Conservation (phyloP, 2,329 filamentous ascomycete genomes). For the Talaromyces sp. region DNA sequence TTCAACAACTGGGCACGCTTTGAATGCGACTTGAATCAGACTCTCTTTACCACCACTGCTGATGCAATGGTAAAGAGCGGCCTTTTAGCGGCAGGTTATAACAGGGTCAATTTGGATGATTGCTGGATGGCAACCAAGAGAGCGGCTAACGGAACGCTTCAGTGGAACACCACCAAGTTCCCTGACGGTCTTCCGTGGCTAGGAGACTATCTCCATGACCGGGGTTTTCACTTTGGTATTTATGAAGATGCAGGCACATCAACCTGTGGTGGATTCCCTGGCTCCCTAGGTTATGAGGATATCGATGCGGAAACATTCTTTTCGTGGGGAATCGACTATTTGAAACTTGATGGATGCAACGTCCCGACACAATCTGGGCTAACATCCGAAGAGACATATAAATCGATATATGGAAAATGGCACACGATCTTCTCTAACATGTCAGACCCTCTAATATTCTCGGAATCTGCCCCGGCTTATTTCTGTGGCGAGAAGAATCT, state of each 20-base stretch:
- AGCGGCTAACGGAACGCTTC: conserved; percentile 32
- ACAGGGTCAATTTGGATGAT: conserved; percentile 44
- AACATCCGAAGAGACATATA: conserved; percentile 19
- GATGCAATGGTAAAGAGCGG: conserved; percentile 41
- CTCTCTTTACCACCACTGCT: conserved; percentile 44
- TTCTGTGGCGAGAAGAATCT: conserved; percentile 33
- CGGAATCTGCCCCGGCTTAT: conserved; percentile 44
- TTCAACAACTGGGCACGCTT: conserved; percentile 51
- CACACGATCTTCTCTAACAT: conserved; percentile 33
- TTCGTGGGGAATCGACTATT: conserved; percentile 39
- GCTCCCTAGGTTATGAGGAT: conserved; percentile 37
- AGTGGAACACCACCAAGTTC: conserved; percentile 39
- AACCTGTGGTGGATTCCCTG: conserved; percentile 43
- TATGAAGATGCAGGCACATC: conserved; percentile 42
- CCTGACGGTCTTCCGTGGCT: conserved; percentile 42
- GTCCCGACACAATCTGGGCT: conserved; percentile 17
- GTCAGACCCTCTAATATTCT: conserved; percentile 38
- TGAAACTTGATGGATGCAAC: conserved; percentile 49
- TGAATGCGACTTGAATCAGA: conserved; percentile 46
- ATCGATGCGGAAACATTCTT: conserved; percentile 36
- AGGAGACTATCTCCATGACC: conserved; percentile 30
- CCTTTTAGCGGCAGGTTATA: conserved; percentile 34
- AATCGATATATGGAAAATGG: conserved; percentile 38
- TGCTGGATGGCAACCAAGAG: conserved; percentile 39
- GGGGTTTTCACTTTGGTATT: conserved; percentile 42